Evolutionary conservation across 257 asterid genomes (phyloP), one percentile per base, ranked within the genome.

Genomic region (Solanum acaule): DNA sequence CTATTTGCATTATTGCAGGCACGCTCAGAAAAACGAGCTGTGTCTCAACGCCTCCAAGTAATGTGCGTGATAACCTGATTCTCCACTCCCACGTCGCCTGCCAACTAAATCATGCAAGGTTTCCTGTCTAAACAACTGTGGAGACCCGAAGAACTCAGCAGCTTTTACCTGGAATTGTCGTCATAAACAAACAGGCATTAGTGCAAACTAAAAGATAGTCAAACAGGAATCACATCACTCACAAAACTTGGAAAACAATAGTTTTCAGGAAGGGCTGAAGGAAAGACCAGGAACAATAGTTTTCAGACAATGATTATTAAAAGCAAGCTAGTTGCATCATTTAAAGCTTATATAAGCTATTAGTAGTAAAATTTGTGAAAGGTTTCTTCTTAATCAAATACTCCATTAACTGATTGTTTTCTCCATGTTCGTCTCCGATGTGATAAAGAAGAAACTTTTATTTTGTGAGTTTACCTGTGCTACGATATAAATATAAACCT

Each of bases 161-260:
- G 85, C 88, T 42, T 77, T 89, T 88, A 87, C 87, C 92, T 91
- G 89, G 76, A 85, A 81, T 16, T 49, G 59, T 56, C 37, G 34
- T 75, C 77, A 31, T 40, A 49, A 59, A 31, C 88, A 16, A 59
- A 65, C 18, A 56, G 14, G 44, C 15, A 40, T 29, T 73, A 78
- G 27, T 31, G 20, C 33, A 78, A 16, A 79, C 2, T 6, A 34
- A n/a, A 75, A 88, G 65, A 33, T 8, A 6, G 56, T 72, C 44
- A 65, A 38, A 78, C 59, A 87, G 34, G 14, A 77, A 15, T 27
- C 65, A 49, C 22, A 44, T 44, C 52, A 44, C 52, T 44, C 52
- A 7, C 4, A 18, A 56, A 56, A 18, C 65, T 7, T 56, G 10
- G 37, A 42, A 78, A 27, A 25, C 15, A 42, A n/a, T n/a, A 78